Base-by-base conservation (phyloP, 1,139 yeast genomes). In the Blastobotrys malaysiensis region DNA sequence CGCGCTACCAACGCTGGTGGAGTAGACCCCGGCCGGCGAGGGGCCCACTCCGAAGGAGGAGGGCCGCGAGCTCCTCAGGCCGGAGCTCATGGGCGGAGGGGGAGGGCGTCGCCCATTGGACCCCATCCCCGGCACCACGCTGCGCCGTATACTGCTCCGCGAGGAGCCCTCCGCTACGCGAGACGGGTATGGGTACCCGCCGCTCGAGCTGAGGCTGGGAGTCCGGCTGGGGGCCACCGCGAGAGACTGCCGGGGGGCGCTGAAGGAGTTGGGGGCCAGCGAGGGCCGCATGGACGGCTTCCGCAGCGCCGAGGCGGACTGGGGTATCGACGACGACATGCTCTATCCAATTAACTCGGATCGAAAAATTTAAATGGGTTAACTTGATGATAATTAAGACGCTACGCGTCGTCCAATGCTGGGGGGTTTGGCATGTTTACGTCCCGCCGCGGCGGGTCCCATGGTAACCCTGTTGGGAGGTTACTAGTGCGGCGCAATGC, bases 251-350 rank as follows among this genome's bases (percentile, higher is more conserved):
- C 55, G 46, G 11, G 52, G 52, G 14, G 26, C 21, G 3, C 20
- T 19, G 24, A 21, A 49, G 13, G 48, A 24, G 45, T 39, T 48
- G 16, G 62, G 63, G 9, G 58, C 59, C 49, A 61, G 26, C 3
- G 65, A 61, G 5, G 61, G 59, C 39, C 64, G 47, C 16, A 51
- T 54, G 16, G 64, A 58, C 7, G 61, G 63, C 45, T 58, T 57
- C 27, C 63, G 50, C 19, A 61, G 49, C 27, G 55, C 56, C 14
- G 64, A 55, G 43, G 58, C 55, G 24, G 63, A 55, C 20, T 51
- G 59, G 11, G 57, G 52, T 43, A 50, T 46, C 21, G 52, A 14
- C 14, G 51, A 52, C 55, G 39, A 31, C 39, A 31, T 31, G 39
- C 39, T 26, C 31, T 26, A 9, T 26, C 31, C 39, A 31, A 31